Evolutionary conservation across 176 grass and related monocot species (phyloP).

Genomic region (Oryza meridionalis): DNA sequence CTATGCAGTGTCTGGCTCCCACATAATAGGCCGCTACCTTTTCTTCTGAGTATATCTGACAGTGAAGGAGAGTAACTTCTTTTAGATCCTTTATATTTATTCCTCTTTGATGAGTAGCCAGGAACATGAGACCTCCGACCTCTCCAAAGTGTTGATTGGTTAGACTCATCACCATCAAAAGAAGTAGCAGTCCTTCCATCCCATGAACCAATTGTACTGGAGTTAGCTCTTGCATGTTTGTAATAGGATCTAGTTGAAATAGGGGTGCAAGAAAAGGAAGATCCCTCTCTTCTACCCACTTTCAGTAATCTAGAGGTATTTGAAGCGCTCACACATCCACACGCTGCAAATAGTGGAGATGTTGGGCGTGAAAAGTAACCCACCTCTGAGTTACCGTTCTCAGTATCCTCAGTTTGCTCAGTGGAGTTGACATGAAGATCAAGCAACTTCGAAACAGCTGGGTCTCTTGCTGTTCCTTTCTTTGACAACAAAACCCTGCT

Average conservation of each 20-base stretch:
- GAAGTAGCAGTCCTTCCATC: conserved; percentile 60
- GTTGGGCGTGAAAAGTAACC: conserved; percentile 44
- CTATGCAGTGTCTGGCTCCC: conserved; percentile 65
- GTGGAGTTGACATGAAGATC: conserved; percentile 54
- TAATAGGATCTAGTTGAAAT: conserved; percentile 83
- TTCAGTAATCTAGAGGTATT: conserved; percentile 71
- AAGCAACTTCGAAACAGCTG: conserved; percentile 35
- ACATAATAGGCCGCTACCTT: conserved; percentile 75
- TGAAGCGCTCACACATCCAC: conserved; percentile 74
- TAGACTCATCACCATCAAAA: conserved; percentile 77
- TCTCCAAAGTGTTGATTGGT: conserved; percentile 58
- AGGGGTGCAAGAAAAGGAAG: conserved; percentile 86
- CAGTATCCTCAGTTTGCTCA: conserved; percentile 74
- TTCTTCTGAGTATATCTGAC: conserved; percentile 81
- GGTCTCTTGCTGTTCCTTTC: conserved; percentile 45
- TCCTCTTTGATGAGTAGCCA: conserved; percentile 62
- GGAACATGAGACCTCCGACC: conserved; percentile 60
- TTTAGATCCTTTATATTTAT: conserved; percentile 47
- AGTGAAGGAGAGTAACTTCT: conserved; percentile 73
- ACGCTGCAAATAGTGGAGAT: conserved; percentile 72
- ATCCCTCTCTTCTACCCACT: conserved; percentile 59
- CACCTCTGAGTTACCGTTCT: conserved; percentile 52
- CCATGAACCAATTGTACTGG: conserved; percentile 52
- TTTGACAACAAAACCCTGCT: conserved; percentile 54
- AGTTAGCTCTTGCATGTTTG: conserved; percentile 50